Evolutionary conservation across 495 filamentous ascomycete species (phyloP), one percentile per base, ranked within the genome.

Genomic region (Aspergillus cavernicola): DNA sequence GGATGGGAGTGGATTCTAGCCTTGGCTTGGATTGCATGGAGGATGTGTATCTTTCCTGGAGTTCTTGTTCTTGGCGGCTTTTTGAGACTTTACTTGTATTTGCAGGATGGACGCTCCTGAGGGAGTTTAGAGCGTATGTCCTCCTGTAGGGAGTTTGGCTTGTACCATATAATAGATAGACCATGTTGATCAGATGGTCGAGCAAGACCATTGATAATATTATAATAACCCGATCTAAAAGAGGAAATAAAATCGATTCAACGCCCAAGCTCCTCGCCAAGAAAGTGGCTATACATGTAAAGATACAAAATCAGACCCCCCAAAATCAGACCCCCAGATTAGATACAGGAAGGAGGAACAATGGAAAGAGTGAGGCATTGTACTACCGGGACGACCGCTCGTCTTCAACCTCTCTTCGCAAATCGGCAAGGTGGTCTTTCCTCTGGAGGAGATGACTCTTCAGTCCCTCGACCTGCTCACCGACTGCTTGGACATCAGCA

Each of bases 381-480:
- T 44, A 47, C n/a, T 67, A 77, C 44, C 72, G 68, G 19, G 66
- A 67, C 56, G 61, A 52, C 53, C 69, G 72, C 56, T 73, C 75
- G 6, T 76, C 70, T 51, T 79, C 75, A 55, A 79, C 66, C 54
- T 81, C 68, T 44, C 65, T 57, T 46, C 70, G 68, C 44, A 80
- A 38, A 52, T 77, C 73, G 6, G 70, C 58, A 55, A 80, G 66
- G 8, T 65, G 60, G 11, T 63, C 69, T 43, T 73, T 72, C 26
- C 78, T 71, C 36, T 66, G 66, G 37, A 66, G 66, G 50, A 76
- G 63, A 66, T 81, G 78, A 32, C 39, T 66, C 63, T 78, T 78
- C 52, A 81, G 55, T n/a, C 76, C 74, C 19, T 79, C 78, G 28
- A 81, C 77, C 60, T 80, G 72, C 39, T 79, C 77, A 8, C 67